Percentiles rank a stretch among this genome's conserved stretches.
These are phyloP conservation scores for Aschersonia sp. DNA, from an alignment of 2,329 filamentous ascomycete genomes.

Conservation along the genomic window DNA sequence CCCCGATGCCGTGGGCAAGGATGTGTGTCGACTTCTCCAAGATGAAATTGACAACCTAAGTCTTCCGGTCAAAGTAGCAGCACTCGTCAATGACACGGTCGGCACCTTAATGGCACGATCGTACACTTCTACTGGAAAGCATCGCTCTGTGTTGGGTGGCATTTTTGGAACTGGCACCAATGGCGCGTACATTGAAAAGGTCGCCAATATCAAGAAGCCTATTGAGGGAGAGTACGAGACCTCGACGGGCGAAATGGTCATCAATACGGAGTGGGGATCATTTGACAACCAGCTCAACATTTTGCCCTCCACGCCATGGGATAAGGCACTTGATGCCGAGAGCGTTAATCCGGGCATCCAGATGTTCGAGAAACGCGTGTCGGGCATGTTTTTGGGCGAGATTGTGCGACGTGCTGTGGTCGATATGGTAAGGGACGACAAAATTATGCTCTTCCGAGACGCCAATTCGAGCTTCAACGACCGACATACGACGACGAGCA, in stretches of 20 bases:
- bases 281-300: slow-evolving; percentile 91
- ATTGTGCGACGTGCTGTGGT: slow-evolving; percentile 70
- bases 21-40: slow-evolving; percentile 85
- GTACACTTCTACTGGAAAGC: slow-evolving; percentile 82
- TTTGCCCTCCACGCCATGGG: slow-evolving; percentile 74
- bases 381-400: slow-evolving; percentile 95
- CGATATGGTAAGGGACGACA: slow-evolving; percentile 53
- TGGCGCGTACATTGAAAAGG: slow-evolving; percentile 90
- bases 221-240: slow-evolving; percentile 57
- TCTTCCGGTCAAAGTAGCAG: slow-evolving; percentile 86
- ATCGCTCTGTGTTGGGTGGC: slow-evolving; percentile 75
- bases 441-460: slow-evolving; percentile 61
- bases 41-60: slow-evolving; percentile 73
- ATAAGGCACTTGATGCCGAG: slow-evolving; percentile 60
- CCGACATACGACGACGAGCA: slow-evolving; percentile 52
- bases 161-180: slow-evolving; percentile 98
- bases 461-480: slow-evolving; percentile 59
- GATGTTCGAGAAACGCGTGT: slow-evolving; percentile 98
- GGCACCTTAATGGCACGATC: slow-evolving; percentile 96
- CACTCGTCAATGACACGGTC: slow-evolving; percentile 93
- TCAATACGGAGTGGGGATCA: slow-evolving; percentile 97
- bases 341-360: slow-evolving; percentile 88
- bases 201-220: slow-evolving; percentile 69
- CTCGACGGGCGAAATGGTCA: slow-evolving; percentile 83
- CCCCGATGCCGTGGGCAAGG: slow-evolving; percentile 81